Evolutionary conservation across 1,139 yeast species (phyloP).

Genomic region (Wickerhamomyces sp.): DNA sequence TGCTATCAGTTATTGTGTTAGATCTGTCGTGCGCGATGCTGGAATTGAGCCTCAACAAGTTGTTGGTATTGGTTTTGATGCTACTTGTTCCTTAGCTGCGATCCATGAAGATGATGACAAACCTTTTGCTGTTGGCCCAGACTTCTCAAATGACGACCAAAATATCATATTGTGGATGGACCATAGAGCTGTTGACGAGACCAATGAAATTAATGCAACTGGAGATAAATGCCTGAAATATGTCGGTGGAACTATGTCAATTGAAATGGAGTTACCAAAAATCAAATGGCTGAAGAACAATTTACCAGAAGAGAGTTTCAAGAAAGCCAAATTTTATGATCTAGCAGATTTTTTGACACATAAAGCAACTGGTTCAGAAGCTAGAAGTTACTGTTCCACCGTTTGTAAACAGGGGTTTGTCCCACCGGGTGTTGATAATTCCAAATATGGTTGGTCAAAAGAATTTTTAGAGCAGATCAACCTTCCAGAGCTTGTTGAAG

Average conservation of each 20-base stretch:
- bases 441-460: conserved; percentile 83
- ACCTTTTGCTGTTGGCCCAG: conserved; percentile 91
- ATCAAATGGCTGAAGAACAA: conserved; percentile 93
- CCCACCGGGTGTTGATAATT: conserved; percentile 85
- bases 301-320: conserved; percentile 58
- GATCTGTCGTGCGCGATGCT: conserved; percentile 65
- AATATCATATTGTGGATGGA: conserved; percentile 97
- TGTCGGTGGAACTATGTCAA: conserved; percentile 97
- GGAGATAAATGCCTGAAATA: conserved; percentile 75
- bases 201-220: conserved; percentile 73
- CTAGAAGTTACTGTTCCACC: conserved; percentile 82
- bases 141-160: conserved; percentile 64
- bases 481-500: conserved; percentile 70
- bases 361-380: conserved; percentile 81
- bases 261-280: conserved; percentile 97
- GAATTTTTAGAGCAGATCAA: conserved; percentile 68
- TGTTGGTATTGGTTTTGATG: conserved; percentile 92
- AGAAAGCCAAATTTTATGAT: conserved; percentile 79
- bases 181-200: conserved; percentile 90
- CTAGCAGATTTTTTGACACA: conserved; percentile 88
- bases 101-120: conserved; percentile 58
- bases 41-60: conserved; percentile 63
- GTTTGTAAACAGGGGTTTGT: conserved; percentile 96
- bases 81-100: conserved; percentile 91
- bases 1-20: conserved; percentile 78